A percentile compares a stretch with the other conserved stretches of the same genome.
Evolutionary conservation across 805 yeast species (phyloP).

Genomic region (Saturnispora sanitii): DNA sequence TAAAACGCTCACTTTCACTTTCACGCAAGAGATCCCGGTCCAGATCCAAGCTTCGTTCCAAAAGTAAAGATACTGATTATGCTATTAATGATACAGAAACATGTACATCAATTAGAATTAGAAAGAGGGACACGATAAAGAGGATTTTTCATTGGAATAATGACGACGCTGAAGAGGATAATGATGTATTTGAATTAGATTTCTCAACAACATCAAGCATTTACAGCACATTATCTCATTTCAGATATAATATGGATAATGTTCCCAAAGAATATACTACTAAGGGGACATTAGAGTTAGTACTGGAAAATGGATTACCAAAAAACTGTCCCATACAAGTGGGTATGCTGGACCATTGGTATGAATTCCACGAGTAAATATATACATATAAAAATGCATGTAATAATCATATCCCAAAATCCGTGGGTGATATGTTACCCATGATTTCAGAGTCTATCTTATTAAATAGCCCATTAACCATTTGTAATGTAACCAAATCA

Average conservation of each 20-base stretch:
- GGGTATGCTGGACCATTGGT: conserved; percentile 2
- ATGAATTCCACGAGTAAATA: not conserved
- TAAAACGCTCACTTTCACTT: too few relatives aligned
- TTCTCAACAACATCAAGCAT: not conserved
- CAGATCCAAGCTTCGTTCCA: too few relatives aligned
- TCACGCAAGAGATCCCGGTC: too few relatives aligned
- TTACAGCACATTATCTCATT: not conserved
- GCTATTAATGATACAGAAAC: too few relatives aligned
- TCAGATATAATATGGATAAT: not conserved
- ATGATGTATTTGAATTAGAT: not conserved
- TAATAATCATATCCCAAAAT: conserved; percentile 12
- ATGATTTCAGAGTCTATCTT: conserved; percentile 6
- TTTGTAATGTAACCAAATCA: conserved; percentile 4
- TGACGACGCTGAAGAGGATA: not conserved
- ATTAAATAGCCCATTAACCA: conserved; percentile 8
- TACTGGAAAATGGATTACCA: conserved; percentile 1
- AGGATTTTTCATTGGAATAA: too few relatives aligned
- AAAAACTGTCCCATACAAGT: not conserved
- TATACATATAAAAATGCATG: not conserved
- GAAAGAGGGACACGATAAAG: too few relatives aligned
- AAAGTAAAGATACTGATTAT: too few relatives aligned
- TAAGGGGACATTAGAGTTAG: not conserved
- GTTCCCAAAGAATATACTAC: not conserved
- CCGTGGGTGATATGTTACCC: conserved; percentile 16
- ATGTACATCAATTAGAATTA: too few relatives aligned